Evolutionary conservation across 164 flowering plant genomes (phyloP).

Genomic region (Kingdonia uniflora): DNA sequence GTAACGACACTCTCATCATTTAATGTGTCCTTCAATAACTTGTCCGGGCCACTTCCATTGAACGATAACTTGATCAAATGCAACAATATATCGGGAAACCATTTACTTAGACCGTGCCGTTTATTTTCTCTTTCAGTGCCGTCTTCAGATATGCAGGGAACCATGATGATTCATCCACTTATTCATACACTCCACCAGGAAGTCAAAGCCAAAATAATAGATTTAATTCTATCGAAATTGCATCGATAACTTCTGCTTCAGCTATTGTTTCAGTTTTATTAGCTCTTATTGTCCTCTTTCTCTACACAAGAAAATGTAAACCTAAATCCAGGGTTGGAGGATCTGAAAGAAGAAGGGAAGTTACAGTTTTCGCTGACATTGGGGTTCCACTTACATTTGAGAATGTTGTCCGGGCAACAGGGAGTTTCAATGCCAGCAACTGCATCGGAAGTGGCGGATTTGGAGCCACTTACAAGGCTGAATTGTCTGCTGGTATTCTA

Average conservation of each 20-base stretch:
- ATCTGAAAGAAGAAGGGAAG: conserved; percentile 48
- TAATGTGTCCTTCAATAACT: conserved; percentile 73
- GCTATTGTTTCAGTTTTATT: conserved; percentile 73
- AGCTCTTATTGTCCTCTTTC: conserved; percentile 49
- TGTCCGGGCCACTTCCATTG: conserved; percentile 57
- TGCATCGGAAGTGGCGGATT: conserved; percentile 93
- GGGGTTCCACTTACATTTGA: conserved; percentile 67
- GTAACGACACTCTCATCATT: conserved; percentile 42
- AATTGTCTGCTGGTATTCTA: conserved; percentile 53
- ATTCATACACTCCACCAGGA: conserved; percentile 32
- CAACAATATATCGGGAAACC: conserved; percentile 48
- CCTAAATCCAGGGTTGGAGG: conserved; percentile 43
- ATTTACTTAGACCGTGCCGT: conserved; percentile 36
- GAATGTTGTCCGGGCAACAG: conserved; percentile 71
- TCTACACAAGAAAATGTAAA: conserved; percentile 60
- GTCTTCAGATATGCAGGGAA: conserved; percentile 36
- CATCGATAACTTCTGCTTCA: conserved; percentile 75
- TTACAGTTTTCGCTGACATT: conserved; percentile 53
- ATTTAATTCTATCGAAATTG: conserved; percentile 72
- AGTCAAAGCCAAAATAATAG: conserved; percentile 16
- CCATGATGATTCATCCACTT: conserved; percentile 17
- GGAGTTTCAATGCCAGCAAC: conserved; percentile 64
- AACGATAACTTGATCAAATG: conserved; percentile 40
- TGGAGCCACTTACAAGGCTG: conserved; percentile 93
- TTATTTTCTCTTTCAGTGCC: conserved; percentile 29